Evolutionary conservation across 768 basidiomycete genomes (phyloP).

Genomic region (Dictyophora rubrovolvata): DNA sequence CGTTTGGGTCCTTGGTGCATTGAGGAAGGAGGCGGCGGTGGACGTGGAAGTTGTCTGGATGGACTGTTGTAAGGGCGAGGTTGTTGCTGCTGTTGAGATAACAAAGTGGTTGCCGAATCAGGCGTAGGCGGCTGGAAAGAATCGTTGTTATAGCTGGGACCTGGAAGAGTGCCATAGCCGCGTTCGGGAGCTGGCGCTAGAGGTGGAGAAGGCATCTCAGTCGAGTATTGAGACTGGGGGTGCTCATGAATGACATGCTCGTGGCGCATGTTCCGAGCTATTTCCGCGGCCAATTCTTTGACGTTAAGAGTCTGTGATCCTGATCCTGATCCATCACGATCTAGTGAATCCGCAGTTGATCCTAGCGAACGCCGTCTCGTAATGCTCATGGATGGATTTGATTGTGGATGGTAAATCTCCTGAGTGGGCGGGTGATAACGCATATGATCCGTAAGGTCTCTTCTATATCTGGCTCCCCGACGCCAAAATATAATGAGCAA

Average conservation of each 20-base stretch:
- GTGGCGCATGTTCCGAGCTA: conserved; percentile 6
- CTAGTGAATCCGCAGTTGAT: neutral
- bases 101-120: neutral
- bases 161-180: neutral
- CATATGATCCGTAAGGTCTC: neutral
- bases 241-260: neutral
- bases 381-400: neutral
- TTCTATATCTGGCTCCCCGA: neutral
- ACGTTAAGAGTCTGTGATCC: neutral
- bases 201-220: neutral
- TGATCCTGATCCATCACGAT: neutral
- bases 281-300: conserved; percentile 7
- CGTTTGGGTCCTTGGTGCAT: neutral
- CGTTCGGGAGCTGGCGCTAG: neutral
- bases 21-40: neutral
- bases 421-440: neutral
- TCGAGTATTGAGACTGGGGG: neutral
- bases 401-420: neutral
- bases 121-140: neutral
- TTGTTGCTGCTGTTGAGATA: neutral
- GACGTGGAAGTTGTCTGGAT: neutral
- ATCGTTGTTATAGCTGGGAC: neutral
- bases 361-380: neutral
- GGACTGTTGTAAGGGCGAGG: neutral
- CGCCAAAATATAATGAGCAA: conserved; percentile 1